Evolutionary conservation across 148 eudicot species (phyloP), one percentile per base, ranked within the genome.

Genomic region (Rhododendron simsii): DNA sequence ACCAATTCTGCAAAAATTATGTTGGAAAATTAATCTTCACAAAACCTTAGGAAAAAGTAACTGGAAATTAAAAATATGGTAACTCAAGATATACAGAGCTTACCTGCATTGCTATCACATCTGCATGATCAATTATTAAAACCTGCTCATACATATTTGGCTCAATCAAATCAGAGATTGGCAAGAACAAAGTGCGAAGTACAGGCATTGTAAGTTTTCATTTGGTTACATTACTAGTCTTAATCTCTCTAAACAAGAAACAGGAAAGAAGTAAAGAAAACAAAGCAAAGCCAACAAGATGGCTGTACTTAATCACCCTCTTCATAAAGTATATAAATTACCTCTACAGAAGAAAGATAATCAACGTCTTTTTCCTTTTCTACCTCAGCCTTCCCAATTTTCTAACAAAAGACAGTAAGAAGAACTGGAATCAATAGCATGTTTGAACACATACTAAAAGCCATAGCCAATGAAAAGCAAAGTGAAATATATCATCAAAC

Each of bases 291-390:
- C 20, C 47, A 80, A 78, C 23, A 33, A 35, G 44, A 77, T 77
- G 45, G 50, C 53, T 20, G 18, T 28, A 55, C 83, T 33, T 30
- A 7, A 51, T 51, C 4, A 79, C 7, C 59, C 4, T 21, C 33
- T 48, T 23, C 48, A 47, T 53, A 77, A 47, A 53, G 41, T 51
- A 20, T 18, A 84, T 3, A 85, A 74, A 50, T 86, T 81, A 95
- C 99, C 96, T 97, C 99, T 85, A 97, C 93, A 30, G 99, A 97
- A 89, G 99, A 94, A 81, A 95, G 93, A 90, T 93, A 97, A 90
- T 97, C 99, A 83, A 94, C 87, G 78, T 97, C 95, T 87, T 95
- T 97, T 84, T 92, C 96, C 89, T 92, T 95, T 13, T 91, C 91
- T 44, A 39, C 88, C 87, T 88, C 95, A 63, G 95, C 94, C 80